Evolutionary conservation across 2,329 filamentous ascomycete species (phyloP), one percentile per base, ranked within the genome.

Genomic region (Colletotrichum tropicale): DNA sequence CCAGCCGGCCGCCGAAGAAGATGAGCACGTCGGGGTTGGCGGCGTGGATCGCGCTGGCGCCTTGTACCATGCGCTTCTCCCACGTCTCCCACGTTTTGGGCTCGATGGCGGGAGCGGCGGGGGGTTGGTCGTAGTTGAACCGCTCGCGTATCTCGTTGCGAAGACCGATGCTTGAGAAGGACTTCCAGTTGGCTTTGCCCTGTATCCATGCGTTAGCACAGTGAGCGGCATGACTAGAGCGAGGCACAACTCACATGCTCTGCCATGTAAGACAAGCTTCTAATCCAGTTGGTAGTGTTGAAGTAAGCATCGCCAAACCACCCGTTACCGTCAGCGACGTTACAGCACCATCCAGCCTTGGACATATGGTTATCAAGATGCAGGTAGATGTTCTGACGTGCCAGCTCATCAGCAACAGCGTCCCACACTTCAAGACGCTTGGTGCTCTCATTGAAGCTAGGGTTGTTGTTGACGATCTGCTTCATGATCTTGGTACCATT

Each of bases 281-380:
- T 84, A 26, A 86, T 84, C 90, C 90, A 92, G 21, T 90, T 90
- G 2, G 83, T 81, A 4, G 88, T 86, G 76, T 89, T 82, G 76
- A 91, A 92, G 78, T 89, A 85, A 2, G 81, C 85, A 77, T 91
- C 89, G 16, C 88, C 87, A 76, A 88, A 89, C 88, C 88, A 89
- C 21, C 84, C 79, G 77, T 89, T 89, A 5, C 87, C 88, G 69
- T 89, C 88, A 0, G 34, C 30, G 77, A 81, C 7, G 26, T 80
- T 83, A 72, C 88, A 89, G 74, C 88, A 89, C 88, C 88, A 90
- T 28, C 81, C 81, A 1, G 85, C 88, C 52, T 85, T 85, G 15
- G 87, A 88, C 73, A 89, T 84, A 75, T 89, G 88, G 71, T 89
- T 89, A 77, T 89, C 88, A 0, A 89, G 82, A 76, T 89, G 75